A percentile compares a stretch with the other conserved stretches of the same genome.
Evolutionary conservation across 2,329 filamentous ascomycete genomes (phyloP).

Genomic region (Sporothrix brasiliensis): DNA sequence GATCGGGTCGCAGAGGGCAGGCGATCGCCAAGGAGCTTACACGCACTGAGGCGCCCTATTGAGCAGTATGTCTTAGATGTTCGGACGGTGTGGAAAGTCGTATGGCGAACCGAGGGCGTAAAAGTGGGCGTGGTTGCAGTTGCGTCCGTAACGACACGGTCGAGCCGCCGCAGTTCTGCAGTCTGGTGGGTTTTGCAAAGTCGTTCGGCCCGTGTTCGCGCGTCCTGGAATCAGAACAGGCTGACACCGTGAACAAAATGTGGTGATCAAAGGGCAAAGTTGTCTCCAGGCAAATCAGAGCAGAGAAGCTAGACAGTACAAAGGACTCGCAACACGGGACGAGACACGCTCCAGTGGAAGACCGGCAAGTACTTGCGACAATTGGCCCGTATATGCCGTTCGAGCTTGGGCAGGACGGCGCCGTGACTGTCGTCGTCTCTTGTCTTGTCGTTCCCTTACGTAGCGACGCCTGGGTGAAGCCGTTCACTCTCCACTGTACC

Average conservation of each 20-base stretch:
- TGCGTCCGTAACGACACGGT: constrained; percentile 1
- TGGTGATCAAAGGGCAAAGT: background rate
- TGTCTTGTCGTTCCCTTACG: background rate
- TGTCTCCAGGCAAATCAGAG: constrained; percentile 3
- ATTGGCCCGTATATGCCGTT: background rate
- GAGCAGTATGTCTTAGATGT: constrained; percentile 15
- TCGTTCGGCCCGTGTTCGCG: background rate
- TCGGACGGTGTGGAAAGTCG: background rate
- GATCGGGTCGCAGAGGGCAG: constrained; percentile 8
- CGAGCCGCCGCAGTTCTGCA: background rate
- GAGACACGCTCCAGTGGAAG: constrained; percentile 19
- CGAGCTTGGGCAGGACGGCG: background rate
- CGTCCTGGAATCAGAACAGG: background rate
- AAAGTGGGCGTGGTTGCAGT: constrained; percentile 9
- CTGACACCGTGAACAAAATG: background rate
- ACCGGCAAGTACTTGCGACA: background rate
- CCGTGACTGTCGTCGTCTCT: background rate
- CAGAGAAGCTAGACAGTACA: background rate
- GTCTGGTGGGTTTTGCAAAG: background rate
- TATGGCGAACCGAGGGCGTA: background rate
- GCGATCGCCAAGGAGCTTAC: constrained; percentile 14
- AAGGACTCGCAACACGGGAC: background rate
- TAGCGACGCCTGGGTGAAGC: background rate
- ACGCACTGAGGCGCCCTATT: background rate
- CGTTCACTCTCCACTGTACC: background rate